Base-by-base conservation (phyloP, 2,329 filamentous ascomycete species). In the Monilinia polystroma region DNA sequence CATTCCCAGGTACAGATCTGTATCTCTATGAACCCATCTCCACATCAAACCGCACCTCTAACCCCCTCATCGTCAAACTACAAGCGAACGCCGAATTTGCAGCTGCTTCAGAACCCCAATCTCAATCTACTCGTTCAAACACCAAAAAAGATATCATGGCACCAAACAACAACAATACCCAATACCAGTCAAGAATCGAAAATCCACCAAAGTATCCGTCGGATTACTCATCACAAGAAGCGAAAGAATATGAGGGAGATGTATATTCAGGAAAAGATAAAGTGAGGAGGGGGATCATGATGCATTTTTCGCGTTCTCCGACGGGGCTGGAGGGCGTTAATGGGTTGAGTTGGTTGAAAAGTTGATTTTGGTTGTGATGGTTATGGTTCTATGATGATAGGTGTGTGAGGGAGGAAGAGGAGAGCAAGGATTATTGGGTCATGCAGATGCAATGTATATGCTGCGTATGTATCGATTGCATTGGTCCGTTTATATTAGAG, bases 161-260 rank as follows among this genome's bases (percentile, higher is more conserved):
- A 35, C 12, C 41, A 43, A 14, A 43, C 12, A 80, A 81, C 38
- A 64, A 4, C 8, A 8, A 23, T n/a, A 23, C 8, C 12, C 16
- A 20, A 26, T 12, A 10, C 26, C 2, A 43, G 41, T 16, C 12
- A 16, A 16, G 41, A 16, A 43, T 16, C 4, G 41, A 16, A 16
- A 5, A 43, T 1, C 12, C 41, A 16, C 12, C 41, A 43, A 16
- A 16, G 12, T 20, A 0, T 23, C 47, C 8, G n/a, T 47, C 7
- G 47, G 47, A 11, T 49, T 4, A 4, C n/a, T 1, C 8, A 23
- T 71, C 41, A 1, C 41, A 16, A 43, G 41, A 16, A 16, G 12
- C 4, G 16, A 3, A 68, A 52, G 66, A 63, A 23, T 56, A 68
- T 52, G 64, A 62, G 68, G 14, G 68, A 70, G 2, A 68, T 68